Evolutionary conservation across 108 stramenopile species (phyloP).

Genomic region (Chaetoceros muelleri): DNA sequence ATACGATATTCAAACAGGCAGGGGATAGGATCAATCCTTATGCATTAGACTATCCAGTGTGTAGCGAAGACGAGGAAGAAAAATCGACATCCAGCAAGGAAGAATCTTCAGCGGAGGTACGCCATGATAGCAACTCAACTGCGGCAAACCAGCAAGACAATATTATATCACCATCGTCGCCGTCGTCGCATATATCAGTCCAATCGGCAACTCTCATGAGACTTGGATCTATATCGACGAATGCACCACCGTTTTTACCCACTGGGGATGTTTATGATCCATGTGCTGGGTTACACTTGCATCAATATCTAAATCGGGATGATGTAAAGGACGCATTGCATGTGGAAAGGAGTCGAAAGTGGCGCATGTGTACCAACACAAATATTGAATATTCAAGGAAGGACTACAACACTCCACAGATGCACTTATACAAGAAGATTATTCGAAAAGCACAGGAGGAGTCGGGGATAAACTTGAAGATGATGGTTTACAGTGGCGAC

Average conservation of each 20-base stretch:
- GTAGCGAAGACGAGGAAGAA: constrained; percentile 16
- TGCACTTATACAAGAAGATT: not conserved
- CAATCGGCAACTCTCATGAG: constrained; percentile 3
- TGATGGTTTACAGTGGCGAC: constrained; percentile 45
- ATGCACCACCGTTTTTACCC: constrained; percentile 18
- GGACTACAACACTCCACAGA: constrained; percentile 33
- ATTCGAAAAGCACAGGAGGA: not conserved
- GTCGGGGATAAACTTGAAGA: constrained; percentile 4
- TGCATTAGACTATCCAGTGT: constrained; percentile 67
- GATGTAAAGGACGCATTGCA: constrained; percentile 55
- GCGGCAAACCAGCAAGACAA: not conserved
- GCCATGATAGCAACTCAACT: not conserved
- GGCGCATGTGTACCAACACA: constrained; percentile 29
- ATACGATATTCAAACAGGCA: constrained; percentile 20
- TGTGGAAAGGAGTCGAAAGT: constrained; percentile 28
- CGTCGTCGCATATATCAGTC: not conserved
- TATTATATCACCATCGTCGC: not conserved
- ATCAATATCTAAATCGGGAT: constrained; percentile 36
- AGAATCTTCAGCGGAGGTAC: not conserved
- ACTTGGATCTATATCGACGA: not conserved
- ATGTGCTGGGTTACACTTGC: constrained; percentile 35
- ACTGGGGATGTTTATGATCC: constrained; percentile 34
- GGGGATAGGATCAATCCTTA: constrained; percentile 51
- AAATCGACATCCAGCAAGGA: not conserved
- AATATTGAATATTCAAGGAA: constrained; percentile 16